Base-by-base conservation (phyloP, 2,329 filamentous ascomycete genomes). In the Metarhizium humberi region DNA sequence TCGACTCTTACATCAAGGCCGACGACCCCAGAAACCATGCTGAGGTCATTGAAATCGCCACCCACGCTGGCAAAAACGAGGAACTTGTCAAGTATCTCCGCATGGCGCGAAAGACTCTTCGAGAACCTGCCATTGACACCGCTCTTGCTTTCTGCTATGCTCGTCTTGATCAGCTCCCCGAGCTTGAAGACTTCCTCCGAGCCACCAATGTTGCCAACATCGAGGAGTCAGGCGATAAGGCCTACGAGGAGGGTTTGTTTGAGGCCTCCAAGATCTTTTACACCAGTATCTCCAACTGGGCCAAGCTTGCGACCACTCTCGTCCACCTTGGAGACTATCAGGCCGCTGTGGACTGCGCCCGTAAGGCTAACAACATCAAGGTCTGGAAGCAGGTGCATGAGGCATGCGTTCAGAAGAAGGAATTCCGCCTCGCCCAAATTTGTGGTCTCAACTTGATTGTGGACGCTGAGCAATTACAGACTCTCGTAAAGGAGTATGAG, bases 231-330 rank as follows among this genome's bases (percentile, higher is more conserved):
- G 94, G 94, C 78, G 94, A 99, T 80, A 96, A 96, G 79, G 92
- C 94, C 25, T 97, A 96, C 63, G 88, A 86, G 60, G 94, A 99
- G 74, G 92, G 92, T 58, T 86, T 90, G 67, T 92, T 94, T 67
- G 88, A 97, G 78, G 94, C 94, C 47, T 90, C 94, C 61, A 99
- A 99, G 83, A 97, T 99, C 67, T 99, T 97, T 81, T 99, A 86
- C 77, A 90, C 85, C 55, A 97, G 90, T 76, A 95, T 99, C 69
- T 99, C 94, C 54, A 99, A 99, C 81, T 99, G 94, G 94, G 92
- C 92, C 55, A 99, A 99, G 79, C 85, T 99, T 65, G 92, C 94
- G 14, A 97, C 94, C 11, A 99, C 94, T 11, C 82, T 97, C 58
- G 94, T 99, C n/a, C 91, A 97, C 71, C 84, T 99, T 6, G 88